These are phyloP conservation scores for Botryosphaeria dothidea DNA, from an alignment of 2,329 filamentous ascomycete species.

Conservation along the genomic window DNA sequence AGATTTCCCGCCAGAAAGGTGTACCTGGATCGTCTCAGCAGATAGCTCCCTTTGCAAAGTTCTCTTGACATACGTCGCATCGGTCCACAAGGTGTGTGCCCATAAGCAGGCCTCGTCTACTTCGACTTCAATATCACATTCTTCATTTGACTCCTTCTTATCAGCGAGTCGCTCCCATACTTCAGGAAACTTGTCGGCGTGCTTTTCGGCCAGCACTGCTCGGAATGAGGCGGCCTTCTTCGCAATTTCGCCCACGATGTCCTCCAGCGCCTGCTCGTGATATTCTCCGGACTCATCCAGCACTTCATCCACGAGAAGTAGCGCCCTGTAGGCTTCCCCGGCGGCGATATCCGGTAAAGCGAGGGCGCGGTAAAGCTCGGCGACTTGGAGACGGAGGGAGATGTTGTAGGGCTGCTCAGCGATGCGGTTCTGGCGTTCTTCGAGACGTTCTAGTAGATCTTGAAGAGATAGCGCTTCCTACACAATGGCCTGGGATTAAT, in stretches of 20 bases:
- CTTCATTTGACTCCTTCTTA: background rate
- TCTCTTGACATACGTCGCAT: constrained; percentile 28
- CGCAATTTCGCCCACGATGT: constrained; percentile 37
- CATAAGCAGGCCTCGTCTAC: constrained; percentile 24
- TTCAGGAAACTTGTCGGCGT: background rate
- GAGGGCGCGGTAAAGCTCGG: constrained; percentile 68
- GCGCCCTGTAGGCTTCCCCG: constrained; percentile 85
- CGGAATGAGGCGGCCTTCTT: background rate
- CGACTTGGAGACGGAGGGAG: constrained; percentile 58
- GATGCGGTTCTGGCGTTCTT: background rate
- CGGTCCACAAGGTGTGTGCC: constrained; percentile 29
- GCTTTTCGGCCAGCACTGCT: background rate
- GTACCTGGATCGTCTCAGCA: constrained; percentile 28
- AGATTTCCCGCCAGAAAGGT: constrained; percentile 54
- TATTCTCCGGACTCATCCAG: constrained; percentile 80
- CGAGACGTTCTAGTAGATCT: background rate
- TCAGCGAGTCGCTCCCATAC: background rate
- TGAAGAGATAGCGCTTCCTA: background rate
- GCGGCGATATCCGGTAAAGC: constrained; percentile 88
- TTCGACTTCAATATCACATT: constrained; percentile 14
- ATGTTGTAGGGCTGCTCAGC: constrained; percentile 40
- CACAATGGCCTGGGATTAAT: constrained; percentile 2
- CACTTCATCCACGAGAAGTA: constrained; percentile 83
- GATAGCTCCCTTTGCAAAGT: constrained; percentile 17
- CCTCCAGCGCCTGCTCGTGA: constrained; percentile 65